Evolutionary conservation across 805 yeast species (phyloP).

Genomic region (Yarrowia keelungensis): DNA sequence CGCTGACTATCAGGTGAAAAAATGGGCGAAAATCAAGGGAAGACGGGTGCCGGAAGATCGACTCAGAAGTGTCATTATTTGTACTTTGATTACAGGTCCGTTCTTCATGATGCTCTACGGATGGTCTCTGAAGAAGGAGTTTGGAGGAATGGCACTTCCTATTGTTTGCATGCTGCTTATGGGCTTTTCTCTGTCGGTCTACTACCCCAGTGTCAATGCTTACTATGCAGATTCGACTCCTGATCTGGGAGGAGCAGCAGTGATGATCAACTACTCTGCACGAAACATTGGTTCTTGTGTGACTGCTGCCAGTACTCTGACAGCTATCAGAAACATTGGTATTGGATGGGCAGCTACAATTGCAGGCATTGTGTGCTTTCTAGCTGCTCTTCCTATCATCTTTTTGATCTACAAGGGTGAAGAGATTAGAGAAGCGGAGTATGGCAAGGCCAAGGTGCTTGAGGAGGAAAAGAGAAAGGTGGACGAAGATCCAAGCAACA

Average conservation of each 20-base stretch:
- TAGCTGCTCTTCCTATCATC: not conserved
- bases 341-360: slow-evolving; percentile 65
- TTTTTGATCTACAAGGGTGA: slow-evolving; percentile 16
- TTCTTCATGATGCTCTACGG: slow-evolving; percentile 58
- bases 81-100: slow-evolving; percentile 56
- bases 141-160: slow-evolving; percentile 65
- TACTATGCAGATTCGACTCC: slow-evolving; percentile 67
- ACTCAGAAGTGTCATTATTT: slow-evolving; percentile 52
- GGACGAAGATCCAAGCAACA: not conserved
- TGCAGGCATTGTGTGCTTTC: slow-evolving; percentile 53
- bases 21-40: slow-evolving; percentile 53
- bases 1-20: slow-evolving; percentile 59
- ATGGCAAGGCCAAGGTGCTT: not conserved
- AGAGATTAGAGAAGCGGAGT: slow-evolving; percentile 6
- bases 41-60: slow-evolving; percentile 62
- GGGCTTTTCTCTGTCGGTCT: slow-evolving; percentile 60
- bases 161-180: slow-evolving; percentile 56
- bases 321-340: slow-evolving; percentile 58
- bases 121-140: slow-evolving; percentile 57
- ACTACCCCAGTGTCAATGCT: slow-evolving; percentile 61
- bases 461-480: not conserved
- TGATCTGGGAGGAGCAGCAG: slow-evolving; percentile 60
- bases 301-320: slow-evolving; percentile 58
- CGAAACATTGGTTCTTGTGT: slow-evolving; percentile 61
- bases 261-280: slow-evolving; percentile 60